Conservation (phyloP, 768 basidiomycete genomes). For the Suillus discolor region DNA sequence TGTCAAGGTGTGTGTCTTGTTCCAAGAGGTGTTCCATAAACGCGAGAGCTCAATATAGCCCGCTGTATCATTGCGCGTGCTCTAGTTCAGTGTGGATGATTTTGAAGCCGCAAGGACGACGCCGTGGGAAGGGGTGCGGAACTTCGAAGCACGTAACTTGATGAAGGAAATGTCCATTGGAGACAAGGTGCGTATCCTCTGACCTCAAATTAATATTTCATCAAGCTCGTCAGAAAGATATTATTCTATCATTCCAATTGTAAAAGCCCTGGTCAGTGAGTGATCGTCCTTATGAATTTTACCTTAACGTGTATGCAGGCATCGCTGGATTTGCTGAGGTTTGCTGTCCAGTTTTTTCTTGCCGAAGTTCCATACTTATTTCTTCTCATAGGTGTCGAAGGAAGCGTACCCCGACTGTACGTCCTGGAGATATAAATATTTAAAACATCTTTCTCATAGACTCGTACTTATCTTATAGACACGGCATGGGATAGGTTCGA, state of each 20-base stretch:
- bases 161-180: conserved; percentile 81
- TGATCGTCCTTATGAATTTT: background rate
- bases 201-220: conserved; percentile 6
- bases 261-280: conserved; percentile 67
- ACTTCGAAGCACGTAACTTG: conserved; percentile 79
- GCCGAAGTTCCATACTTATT: conserved; percentile 12
- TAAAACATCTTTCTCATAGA: conserved; percentile 14
- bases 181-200: conserved; percentile 56
- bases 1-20: conserved; percentile 58
- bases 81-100: conserved; percentile 84
- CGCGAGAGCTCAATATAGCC: conserved; percentile 1
- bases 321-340: conserved; percentile 85
- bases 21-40: background rate
- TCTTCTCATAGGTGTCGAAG: conserved; percentile 58
- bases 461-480: conserved; percentile 44
- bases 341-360: conserved; percentile 12
- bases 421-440: conserved; percentile 28
- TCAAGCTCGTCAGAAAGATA: conserved; percentile 47
- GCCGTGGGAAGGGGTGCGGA: conserved; percentile 88
- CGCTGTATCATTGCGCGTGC: conserved; percentile 1
- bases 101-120: conserved; percentile 72
- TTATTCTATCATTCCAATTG: conserved; percentile 90
- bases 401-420: conserved; percentile 91
- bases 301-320: conserved; percentile 41
- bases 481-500: conserved; percentile 89